Base-by-base conservation (phyloP, 805 yeast species). In the Wickerhamomyces hampshirensis region DNA sequence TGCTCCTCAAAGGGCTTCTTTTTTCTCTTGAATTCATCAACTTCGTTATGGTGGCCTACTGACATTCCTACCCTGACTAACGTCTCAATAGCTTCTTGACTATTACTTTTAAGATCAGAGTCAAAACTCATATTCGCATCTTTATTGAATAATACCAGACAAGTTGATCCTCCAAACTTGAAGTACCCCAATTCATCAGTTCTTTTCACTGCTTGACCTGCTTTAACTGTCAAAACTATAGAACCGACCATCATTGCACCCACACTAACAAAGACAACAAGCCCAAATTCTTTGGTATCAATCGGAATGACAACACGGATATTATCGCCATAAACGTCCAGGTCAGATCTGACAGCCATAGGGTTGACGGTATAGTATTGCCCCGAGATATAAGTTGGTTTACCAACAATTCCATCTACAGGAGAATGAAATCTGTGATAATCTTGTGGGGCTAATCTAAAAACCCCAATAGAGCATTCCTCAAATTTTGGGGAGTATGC, bases 161-260 rank as follows among this genome's bases (percentile, higher is more conserved):
- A 71, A 0, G 98, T 93, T 0, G 95, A 84, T 0, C 98, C 98
- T 11, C 98, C 98, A 63, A 91, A 91, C 55, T 89, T 86, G 71
- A 91, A 91, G 55, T 86, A 91, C 0, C 98, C 98, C 18, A 91
- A 60, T 51, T 91, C 98, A 29, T 84, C 89, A 4, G 93, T 84
- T 31, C 89, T 68, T 7, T 60, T 50, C 4, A 91, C 68, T 0
- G 35, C 26, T 30, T 77, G 77, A 3, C 86, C 87, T 31, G 70
- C 73, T 35, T 71, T 55, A 12, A 78, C 80, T 0, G 91, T 80
- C 19, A 91, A 58, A 0, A 87, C 72, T 2, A 82, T 88, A 2
- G 95, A 82, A 0, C 98, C 98, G 3, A 91, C 98, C 97, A 91
- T 88, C 98, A 93, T 91, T 0, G 98, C 98, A 24, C 98, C 98